Percentiles rank a stretch among this genome's conserved stretches.
Conservation (phyloP, 192 early-diverging fungal species). For the Neocallimastix lanati region DNA sequence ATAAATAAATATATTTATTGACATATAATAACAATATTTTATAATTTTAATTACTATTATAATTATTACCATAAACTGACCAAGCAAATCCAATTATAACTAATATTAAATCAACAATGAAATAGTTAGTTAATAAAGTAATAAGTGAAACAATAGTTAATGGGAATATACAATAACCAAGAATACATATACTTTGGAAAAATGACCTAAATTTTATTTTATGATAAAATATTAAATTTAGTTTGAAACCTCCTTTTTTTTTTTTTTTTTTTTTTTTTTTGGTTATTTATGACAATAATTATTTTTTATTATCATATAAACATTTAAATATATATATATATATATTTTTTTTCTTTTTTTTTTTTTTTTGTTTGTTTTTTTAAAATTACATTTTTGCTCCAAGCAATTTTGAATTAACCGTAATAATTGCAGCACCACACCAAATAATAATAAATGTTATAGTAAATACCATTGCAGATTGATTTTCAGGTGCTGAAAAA, state of each 20-base stretch:
- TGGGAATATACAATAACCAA: constrained; percentile 94
- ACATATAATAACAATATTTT: too few species aligned
- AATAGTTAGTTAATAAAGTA: constrained; percentile 36
- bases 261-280: neutral
- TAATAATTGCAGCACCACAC: constrained; percentile 82
- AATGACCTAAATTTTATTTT: constrained; percentile 87
- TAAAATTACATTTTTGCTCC: constrained; percentile 67
- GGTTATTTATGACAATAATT: neutral
- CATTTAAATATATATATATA: too few species aligned
- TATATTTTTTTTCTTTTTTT: neutral
- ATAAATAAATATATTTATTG: too few species aligned
- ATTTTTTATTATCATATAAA: neutral
- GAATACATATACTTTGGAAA: constrained; percentile 87
- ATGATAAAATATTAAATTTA: too few species aligned
- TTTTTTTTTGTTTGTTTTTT: neutral
- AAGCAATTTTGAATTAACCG: constrained; percentile 85
- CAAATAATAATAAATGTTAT: constrained; percentile 89
- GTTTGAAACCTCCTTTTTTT: too few species aligned
- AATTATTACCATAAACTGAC: constrained; percentile 59
- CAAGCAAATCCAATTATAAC: constrained; percentile 65
- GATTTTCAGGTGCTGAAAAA: constrained; percentile 52
- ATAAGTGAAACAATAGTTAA: constrained; percentile 63
- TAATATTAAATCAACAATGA: constrained; percentile 55
- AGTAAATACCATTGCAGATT: constrained; percentile 73
- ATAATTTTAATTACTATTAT: too few species aligned